Evolutionary conservation across 441 rosid species (phyloP).

Genomic region (Pelargonium citronellum): DNA sequence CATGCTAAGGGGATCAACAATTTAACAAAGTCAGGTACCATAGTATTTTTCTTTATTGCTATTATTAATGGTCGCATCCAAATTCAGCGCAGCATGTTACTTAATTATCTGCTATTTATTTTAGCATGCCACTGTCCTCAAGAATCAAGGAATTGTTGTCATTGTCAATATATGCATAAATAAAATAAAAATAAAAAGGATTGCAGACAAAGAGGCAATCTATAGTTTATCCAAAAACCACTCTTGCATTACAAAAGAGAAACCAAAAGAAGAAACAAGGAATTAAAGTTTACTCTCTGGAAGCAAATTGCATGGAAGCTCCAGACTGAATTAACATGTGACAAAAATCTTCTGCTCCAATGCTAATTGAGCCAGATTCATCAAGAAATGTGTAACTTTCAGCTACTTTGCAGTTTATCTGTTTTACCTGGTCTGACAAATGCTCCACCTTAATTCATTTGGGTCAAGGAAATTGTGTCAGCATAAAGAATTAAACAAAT

Average conservation of each 20-base stretch:
- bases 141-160: no score
- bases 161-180: no score
- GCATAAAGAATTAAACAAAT: conserved; percentile 16
- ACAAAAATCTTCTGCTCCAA: conserved; percentile 53
- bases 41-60: no score
- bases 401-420: conserved; percentile 53
- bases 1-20: conserved; percentile 2
- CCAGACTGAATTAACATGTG: conserved; percentile 59
- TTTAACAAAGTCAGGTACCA: not conserved
- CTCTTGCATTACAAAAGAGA: conserved; percentile 4
- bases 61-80: not conserved
- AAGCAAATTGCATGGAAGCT: conserved; percentile 53
- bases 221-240: not conserved
- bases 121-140: no score
- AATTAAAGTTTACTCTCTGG: conserved; percentile 48
- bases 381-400: conserved; percentile 48
- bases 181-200: not conserved
- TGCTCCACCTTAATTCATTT: conserved; percentile 38
- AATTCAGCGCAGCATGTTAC: not conserved
- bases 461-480: conserved; percentile 19
- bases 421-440: conserved; percentile 32
- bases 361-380: conserved; percentile 43
- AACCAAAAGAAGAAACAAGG: conserved; percentile 17
- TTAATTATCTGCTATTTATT: not conserved
- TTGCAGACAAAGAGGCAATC: not conserved